Evolutionary conservation across 2,329 filamentous ascomycete genomes (phyloP).

Genomic region (Botrytis sinoallii): DNA sequence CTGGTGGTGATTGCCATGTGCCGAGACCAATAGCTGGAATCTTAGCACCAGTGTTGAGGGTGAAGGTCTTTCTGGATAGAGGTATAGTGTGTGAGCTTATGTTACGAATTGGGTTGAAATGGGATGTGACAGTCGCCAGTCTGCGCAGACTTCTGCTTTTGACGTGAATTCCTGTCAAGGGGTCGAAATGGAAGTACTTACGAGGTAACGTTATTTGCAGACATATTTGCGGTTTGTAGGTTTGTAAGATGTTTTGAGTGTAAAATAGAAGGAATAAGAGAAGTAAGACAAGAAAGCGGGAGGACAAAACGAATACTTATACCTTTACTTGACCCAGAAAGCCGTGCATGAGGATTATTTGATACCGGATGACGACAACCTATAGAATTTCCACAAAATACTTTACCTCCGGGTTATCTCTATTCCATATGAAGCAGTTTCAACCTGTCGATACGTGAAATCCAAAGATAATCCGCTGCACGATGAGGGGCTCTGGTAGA

Average conservation of each 20-base stretch:
- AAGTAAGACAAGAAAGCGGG: not conserved
- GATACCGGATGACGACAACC: constrained; percentile 12
- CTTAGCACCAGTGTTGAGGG: constrained; percentile 72
- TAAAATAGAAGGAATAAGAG: not conserved
- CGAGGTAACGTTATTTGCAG: constrained; percentile 33
- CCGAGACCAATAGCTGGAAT: constrained; percentile 76
- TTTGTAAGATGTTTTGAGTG: not conserved
- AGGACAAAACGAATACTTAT: constrained; percentile 6
- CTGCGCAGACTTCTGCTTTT: constrained; percentile 19
- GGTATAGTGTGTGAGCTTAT: constrained; percentile 25
- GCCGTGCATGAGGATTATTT: not conserved
- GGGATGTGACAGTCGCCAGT: constrained; percentile 17
- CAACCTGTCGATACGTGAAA: not conserved
- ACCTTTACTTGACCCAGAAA: constrained; percentile 3
- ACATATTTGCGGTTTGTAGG: constrained; percentile 30
- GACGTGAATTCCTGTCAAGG: constrained; percentile 23
- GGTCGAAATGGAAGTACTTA: constrained; percentile 24
- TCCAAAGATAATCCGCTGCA: constrained; percentile 11
- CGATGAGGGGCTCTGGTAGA: constrained; percentile 13
- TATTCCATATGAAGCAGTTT: constrained; percentile 10
- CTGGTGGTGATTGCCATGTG: constrained; percentile 72
- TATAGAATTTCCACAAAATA: not conserved
- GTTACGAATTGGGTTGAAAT: constrained; percentile 8
- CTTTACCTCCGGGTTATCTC: constrained; percentile 3
- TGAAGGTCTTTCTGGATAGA: constrained; percentile 51